phyloP scores from a whole-genome alignment of 441 rosid species.

The Mallotus japonicus region DNA sequence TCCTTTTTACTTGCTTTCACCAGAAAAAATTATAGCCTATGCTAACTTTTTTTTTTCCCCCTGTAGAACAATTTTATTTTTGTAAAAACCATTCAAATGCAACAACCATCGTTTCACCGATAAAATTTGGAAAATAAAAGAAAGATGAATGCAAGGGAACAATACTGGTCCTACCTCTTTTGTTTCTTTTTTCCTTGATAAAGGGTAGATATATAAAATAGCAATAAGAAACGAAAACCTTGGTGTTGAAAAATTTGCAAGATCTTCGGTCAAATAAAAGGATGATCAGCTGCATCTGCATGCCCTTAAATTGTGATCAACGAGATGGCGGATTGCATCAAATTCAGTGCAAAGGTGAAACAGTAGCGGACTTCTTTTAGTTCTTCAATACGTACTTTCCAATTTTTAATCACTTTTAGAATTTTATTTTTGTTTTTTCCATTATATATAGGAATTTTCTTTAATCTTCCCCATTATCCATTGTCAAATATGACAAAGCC shows the following conservation, averaged over 20 bases:
- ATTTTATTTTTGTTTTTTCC: no score
- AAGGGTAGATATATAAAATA: background rate
- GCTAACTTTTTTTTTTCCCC: no score
- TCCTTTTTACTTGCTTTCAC: no score
- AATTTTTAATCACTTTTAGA: no score
- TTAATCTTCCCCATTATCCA: no score
- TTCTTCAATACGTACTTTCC: constrained; percentile 4
- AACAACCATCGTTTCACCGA: background rate
- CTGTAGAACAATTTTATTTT: no score
- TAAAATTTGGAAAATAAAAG: background rate
- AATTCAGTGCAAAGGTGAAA: constrained; percentile 32
- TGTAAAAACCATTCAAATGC: background rate
- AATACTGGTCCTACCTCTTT: no score
- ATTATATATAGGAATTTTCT: no score
- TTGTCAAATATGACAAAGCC: no score
- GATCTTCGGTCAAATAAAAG: constrained; percentile 18
- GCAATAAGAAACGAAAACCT: background rate
- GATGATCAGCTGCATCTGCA: constrained; percentile 4
- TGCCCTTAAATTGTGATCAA: constrained; percentile 19
- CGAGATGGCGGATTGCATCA: constrained; percentile 25
- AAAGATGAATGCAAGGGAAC: no score
- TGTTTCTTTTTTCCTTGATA: no score
- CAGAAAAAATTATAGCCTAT: no score
- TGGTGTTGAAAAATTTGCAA: background rate
- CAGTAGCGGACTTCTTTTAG: background rate